phyloP scores from a whole-genome alignment of 495 filamentous ascomycete genomes.

The Delitschia confertaspora region DNA sequence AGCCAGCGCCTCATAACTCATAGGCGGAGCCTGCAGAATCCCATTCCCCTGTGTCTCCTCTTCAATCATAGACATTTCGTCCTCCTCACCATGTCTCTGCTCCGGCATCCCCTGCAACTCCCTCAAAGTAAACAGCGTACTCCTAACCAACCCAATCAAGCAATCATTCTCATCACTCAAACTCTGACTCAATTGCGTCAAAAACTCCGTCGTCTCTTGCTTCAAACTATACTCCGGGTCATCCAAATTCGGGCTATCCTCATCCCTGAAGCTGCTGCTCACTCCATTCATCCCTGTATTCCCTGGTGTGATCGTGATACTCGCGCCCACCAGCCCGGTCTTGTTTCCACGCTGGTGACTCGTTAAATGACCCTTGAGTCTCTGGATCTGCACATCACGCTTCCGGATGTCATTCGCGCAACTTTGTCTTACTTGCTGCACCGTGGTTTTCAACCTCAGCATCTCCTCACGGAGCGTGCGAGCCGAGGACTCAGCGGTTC shows the following conservation, averaged over 20 bases:
- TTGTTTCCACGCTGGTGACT: conserved; percentile 40
- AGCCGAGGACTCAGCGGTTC: conserved; percentile 59
- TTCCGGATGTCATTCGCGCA: conserved; percentile 91
- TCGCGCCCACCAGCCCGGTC: conserved; percentile 42
- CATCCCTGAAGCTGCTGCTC: conserved; percentile 18
- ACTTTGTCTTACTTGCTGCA: conserved; percentile 72
- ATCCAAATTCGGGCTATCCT: conserved; percentile 42
- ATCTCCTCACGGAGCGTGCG: conserved; percentile 71
- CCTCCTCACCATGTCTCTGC: conserved; percentile 6
- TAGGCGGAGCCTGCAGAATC: conserved; percentile 39
- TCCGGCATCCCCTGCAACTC: conserved; percentile 70
- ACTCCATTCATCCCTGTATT: conserved; percentile 36
- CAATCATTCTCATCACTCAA: conserved; percentile 92
- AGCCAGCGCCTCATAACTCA: conserved; percentile 65
- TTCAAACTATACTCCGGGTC: conserved; percentile 63
- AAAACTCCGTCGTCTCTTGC: conserved; percentile 83
- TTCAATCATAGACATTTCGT: conserved; percentile 24
- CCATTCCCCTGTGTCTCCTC: conserved; percentile 36
- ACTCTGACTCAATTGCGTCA: conserved; percentile 78
- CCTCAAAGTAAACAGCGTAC: conserved; percentile 60
- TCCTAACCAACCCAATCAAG: conserved; percentile 61
- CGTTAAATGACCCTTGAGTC: conserved; percentile 73
- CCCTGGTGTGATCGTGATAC: conserved; percentile 45
- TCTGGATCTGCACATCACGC: conserved; percentile 78
- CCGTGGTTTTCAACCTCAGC: conserved; percentile 60